Conservation (phyloP, 179 eudicot species). For the Gypsophila paniculata region DNA sequence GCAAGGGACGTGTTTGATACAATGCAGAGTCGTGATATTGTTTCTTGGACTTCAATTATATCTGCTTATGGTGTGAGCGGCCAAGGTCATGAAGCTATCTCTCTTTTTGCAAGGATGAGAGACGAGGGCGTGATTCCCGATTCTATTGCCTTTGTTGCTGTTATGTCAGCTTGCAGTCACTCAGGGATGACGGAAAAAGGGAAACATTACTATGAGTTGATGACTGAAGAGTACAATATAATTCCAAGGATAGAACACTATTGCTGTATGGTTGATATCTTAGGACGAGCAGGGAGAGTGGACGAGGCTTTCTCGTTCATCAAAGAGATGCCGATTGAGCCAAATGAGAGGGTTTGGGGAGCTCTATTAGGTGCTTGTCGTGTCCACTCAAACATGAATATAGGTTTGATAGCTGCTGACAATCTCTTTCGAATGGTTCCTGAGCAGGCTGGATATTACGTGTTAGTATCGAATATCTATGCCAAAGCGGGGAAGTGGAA, state of each 20-base stretch:
- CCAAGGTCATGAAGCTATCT: slow-evolving; percentile 48
- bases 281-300: slow-evolving; percentile 67
- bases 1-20: slow-evolving; percentile 63
- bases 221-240: slow-evolving; percentile 53
- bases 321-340: slow-evolving; percentile 53
- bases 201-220: slow-evolving; percentile 35
- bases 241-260: slow-evolving; percentile 62
- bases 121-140: slow-evolving; percentile 51
- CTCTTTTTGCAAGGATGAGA: slow-evolving; percentile 58
- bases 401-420: slow-evolving; percentile 68
- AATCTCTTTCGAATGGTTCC: slow-evolving; percentile 63
- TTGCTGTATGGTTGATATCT: slow-evolving; percentile 77
- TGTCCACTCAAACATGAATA: slow-evolving; percentile 49
- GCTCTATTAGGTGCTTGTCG: slow-evolving; percentile 75
- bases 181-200: slow-evolving; percentile 70
- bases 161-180: slow-evolving; percentile 86
- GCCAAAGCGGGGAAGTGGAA: slow-evolving; percentile 83
- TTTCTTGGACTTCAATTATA: slow-evolving; percentile 83
- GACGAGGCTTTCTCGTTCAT: slow-evolving; percentile 63
- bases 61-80: slow-evolving; percentile 75
- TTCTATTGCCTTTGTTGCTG: slow-evolving; percentile 69
- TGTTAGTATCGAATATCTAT: slow-evolving; percentile 70
- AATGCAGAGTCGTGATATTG: slow-evolving; percentile 55
- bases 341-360: slow-evolving; percentile 79
- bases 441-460: slow-evolving; percentile 66